These are phyloP conservation scores for Erythrophleum fordii DNA, from an alignment of 306 rosid genomes.

Conservation along the genomic window DNA sequence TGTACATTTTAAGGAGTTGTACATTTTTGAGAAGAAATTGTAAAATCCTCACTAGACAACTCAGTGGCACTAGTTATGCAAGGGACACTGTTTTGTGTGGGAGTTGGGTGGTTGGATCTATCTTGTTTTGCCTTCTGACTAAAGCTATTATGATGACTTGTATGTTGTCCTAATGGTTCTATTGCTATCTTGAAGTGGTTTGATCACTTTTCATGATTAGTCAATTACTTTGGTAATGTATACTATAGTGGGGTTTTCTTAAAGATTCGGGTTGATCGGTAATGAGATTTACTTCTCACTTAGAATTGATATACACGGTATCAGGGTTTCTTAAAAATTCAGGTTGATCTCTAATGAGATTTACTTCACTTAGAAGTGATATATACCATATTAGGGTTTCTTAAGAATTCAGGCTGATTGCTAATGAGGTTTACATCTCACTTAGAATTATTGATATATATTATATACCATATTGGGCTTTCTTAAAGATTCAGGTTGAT, in stretches of 20 bases:
- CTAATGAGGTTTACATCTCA: background rate
- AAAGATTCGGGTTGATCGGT: background rate
- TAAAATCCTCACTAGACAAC: background rate
- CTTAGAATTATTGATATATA: background rate
- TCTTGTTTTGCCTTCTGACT: background rate
- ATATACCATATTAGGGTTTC: background rate
- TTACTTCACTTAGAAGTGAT: background rate
- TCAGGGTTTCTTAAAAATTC: background rate
- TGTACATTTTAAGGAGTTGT: too few species aligned
- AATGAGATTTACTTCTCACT: background rate
- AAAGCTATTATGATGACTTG: background rate
- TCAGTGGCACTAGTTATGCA: background rate
- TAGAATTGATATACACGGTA: background rate
- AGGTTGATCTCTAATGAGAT: background rate
- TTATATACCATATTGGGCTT: background rate
- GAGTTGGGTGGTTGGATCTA: background rate
- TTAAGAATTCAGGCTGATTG: background rate
- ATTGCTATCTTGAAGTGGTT: background rate
- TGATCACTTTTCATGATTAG: background rate
- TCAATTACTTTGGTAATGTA: background rate
- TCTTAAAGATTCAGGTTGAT: background rate
- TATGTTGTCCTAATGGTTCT: background rate
- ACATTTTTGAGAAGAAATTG: too few species aligned
- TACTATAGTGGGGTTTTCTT: background rate
- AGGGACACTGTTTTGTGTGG: background rate